These are phyloP conservation scores for Dactylellina sp. DNA, from an alignment of 2,329 filamentous ascomycete genomes.

Conservation along the genomic window DNA sequence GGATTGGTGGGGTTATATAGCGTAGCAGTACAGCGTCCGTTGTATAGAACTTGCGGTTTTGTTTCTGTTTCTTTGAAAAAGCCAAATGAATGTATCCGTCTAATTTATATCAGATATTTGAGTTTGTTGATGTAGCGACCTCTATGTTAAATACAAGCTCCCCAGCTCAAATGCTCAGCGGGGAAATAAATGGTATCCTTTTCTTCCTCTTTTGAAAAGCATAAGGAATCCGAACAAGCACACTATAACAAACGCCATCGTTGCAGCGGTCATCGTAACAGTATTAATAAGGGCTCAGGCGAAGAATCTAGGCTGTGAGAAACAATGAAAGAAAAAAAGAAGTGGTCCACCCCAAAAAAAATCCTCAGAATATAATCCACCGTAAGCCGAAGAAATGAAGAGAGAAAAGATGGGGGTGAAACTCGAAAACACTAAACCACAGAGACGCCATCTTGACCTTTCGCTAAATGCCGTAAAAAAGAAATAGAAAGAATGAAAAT, in stretches of 20 bases:
- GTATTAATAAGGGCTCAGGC: conserved; percentile 21
- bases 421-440: conserved; percentile 13
- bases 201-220: too few relatives aligned
- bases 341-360: too few relatives aligned
- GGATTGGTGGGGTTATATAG: too few relatives aligned
- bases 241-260: conserved; percentile 11
- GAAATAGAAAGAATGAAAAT: conserved; percentile 23
- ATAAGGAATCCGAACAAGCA: conserved; percentile 9
- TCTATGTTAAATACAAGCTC: conserved; percentile 22
- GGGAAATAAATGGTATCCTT: too few relatives aligned
- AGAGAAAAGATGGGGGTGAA: conserved; percentile 21
- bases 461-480: conserved; percentile 52
- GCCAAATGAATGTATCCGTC: neutral
- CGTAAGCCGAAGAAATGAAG: conserved; percentile 11
- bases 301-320: conserved; percentile 4
- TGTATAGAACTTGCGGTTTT: too few relatives aligned
- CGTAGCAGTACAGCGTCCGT: too few relatives aligned
- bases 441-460: conserved; percentile 44
- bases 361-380: conserved; percentile 13
- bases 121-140: neutral
- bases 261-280: conserved; percentile 4
- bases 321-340: conserved; percentile 27
- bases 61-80: too few relatives aligned
- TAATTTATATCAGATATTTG: too few relatives aligned
- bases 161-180: neutral